Evolutionary conservation across 805 yeast species (phyloP).

Genomic region (Schizosaccharomyces cryophilus): DNA sequence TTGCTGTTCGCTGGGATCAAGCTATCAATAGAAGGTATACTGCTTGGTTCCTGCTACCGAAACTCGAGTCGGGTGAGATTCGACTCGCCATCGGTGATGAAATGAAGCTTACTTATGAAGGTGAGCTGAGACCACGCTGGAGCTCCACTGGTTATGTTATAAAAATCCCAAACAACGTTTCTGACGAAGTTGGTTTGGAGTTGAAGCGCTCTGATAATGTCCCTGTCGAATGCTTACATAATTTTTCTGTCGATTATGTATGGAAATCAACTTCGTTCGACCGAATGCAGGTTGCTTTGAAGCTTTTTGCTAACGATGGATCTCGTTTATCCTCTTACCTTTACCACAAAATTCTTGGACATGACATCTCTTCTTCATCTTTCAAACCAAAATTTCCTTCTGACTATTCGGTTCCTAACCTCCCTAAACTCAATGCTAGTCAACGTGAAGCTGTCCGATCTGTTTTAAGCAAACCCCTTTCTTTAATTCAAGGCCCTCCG

Average conservation of each 20-base stretch:
- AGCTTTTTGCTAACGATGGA: slow-evolving; percentile 40
- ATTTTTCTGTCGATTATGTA: slow-evolving; percentile 62
- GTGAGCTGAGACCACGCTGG: slow-evolving; percentile 39
- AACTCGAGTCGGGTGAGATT: slow-evolving; percentile 35
- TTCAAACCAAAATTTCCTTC: slow-evolving; percentile 32
- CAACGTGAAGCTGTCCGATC: slow-evolving; percentile 54
- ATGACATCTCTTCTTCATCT: slow-evolving; percentile 32
- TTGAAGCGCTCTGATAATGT: slow-evolving; percentile 20
- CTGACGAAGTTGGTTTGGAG: slow-evolving; percentile 52
- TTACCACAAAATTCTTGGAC: slow-evolving; percentile 60
- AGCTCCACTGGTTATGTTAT: slow-evolving; percentile 47
- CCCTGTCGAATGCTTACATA: slow-evolving; percentile 34
- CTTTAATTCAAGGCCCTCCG: slow-evolving; percentile 86
- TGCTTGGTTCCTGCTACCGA: slow-evolving; percentile 44
- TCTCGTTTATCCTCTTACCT: slow-evolving; percentile 48
- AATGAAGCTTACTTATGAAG: slow-evolving; percentile 39
- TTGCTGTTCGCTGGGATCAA: slow-evolving; percentile 48
- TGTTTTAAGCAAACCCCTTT: slow-evolving; percentile 45
- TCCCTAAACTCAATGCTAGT: slow-evolving; percentile 48
- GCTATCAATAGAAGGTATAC: slow-evolving; percentile 39
- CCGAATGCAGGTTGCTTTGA: slow-evolving; percentile 63
- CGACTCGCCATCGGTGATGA: slow-evolving; percentile 72
- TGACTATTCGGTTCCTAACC: slow-evolving; percentile 36
- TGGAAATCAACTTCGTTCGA: slow-evolving; percentile 72
- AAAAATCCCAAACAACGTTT: slow-evolving; percentile 38